Base-by-base conservation (phyloP, 2,329 filamentous ascomycete species). In the Didymella exigua region DNA sequence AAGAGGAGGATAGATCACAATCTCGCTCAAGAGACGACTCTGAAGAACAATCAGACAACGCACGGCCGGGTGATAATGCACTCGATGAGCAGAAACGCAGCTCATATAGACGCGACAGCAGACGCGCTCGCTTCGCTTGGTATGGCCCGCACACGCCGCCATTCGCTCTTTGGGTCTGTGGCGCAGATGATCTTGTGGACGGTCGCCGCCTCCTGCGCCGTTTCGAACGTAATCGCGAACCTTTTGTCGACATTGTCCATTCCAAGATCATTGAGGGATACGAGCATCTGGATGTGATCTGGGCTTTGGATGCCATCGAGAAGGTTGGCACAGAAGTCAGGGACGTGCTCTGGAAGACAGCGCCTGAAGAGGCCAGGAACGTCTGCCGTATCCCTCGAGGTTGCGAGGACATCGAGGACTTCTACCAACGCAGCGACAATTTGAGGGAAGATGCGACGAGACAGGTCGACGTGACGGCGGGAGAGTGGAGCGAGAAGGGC, bases 251-350 rank as follows among this genome's bases (percentile, higher is more conserved):
- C 33, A 78, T 97, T 5, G 90, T 96, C 4, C 90, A 96, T 75
- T 84, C 84, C 59, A 96, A 91, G 70, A 80, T 96, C 19, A 89
- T 97, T 37, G 86, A 90, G 2, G 90, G 89, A 41, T 75, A 96
- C 72, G 93, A 97, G 77, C 93, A 98, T 75, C 82, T 98, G 4
- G 93, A 97, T 76, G 91, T 97, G 1, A 86, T 98, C 31, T 97
- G 93, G 93, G 92, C 93, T 0, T 91, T 97, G 81, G 92, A 97
- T 69, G 86, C 87, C 0, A 85, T 92, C 14, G 87, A 93, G 42
- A 85, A 93, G 72, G 90, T 97, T 0, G 95, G 93, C 5, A 82
- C 79, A 52, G 93, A 96, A 76, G 79, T 97, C 0, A 83, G 86
- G 26, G 88, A 93, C 66, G 88, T 96, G 13, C 75, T 97, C 11